Percentiles rank a stretch among this genome's conserved stretches.
Conservation (phyloP, 2,329 filamentous ascomycete genomes). For the Aphanoascus verrucosus region DNA sequence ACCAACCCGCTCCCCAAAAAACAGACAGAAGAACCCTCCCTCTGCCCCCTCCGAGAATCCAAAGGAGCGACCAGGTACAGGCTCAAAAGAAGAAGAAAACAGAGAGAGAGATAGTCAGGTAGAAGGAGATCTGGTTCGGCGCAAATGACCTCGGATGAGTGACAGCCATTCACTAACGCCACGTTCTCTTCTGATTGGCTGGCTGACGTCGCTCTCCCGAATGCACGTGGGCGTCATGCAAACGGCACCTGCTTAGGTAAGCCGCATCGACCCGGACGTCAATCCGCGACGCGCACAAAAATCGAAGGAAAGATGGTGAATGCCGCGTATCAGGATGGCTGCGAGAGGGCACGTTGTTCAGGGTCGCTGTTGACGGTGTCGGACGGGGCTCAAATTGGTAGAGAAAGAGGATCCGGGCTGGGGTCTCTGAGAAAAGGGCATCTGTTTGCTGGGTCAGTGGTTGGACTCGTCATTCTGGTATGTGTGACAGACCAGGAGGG, state of each 20-base stretch:
- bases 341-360: too few species aligned
- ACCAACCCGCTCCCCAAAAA: not conserved
- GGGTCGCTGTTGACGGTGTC: too few species aligned
- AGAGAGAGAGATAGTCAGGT: not conserved
- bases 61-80: not conserved
- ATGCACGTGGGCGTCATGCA: not conserved
- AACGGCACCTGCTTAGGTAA: too few species aligned
- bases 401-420: too few species aligned
- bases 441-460: not conserved
- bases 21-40: not conserved
- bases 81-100: not conserved
- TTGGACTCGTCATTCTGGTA: not conserved
- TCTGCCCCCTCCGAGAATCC: not conserved
- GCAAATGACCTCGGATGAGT: not conserved
- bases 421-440: not conserved
- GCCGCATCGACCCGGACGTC: too few species aligned
- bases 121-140: not conserved
- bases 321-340: too few species aligned
- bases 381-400: too few species aligned
- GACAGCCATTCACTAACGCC: not conserved
- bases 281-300: too few species aligned
- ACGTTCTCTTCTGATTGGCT: slow-evolving; percentile 6
- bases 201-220: not conserved
- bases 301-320: too few species aligned
- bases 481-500: not conserved